Conservation (phyloP, 345 rosid genomes). For the Clausena lansium region DNA sequence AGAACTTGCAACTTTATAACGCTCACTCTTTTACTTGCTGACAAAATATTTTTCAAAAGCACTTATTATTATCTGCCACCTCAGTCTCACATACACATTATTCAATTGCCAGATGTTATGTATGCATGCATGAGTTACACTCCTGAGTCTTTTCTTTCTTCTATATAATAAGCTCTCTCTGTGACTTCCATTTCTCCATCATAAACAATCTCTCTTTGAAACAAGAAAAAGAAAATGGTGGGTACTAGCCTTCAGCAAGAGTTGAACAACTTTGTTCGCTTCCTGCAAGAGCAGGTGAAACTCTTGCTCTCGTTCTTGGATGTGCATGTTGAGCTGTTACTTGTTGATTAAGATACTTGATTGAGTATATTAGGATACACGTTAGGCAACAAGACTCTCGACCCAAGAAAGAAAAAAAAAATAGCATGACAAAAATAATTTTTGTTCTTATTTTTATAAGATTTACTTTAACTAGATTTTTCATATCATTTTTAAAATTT, state of each 20-base stretch:
- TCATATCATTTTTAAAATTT: too few relatives aligned
- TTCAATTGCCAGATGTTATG: background rate
- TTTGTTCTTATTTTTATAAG: too few relatives aligned
- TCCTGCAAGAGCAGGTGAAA: constrained; percentile 7
- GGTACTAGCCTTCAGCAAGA: background rate
- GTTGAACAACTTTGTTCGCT: background rate
- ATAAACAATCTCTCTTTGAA: too few relatives aligned
- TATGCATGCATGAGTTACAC: background rate
- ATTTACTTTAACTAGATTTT: too few relatives aligned
- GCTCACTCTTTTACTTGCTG: background rate
- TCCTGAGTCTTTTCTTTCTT: background rate
- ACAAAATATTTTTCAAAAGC: background rate
- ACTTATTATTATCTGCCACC: background rate
- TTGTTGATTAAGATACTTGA: background rate
- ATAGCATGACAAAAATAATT: too few relatives aligned
- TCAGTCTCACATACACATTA: background rate
- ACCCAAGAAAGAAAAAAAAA: too few relatives aligned
- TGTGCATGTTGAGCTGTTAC: background rate
- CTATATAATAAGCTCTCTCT: background rate
- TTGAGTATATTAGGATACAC: too few relatives aligned
- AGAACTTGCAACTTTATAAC: background rate
- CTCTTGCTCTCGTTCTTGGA: background rate
- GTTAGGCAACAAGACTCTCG: too few relatives aligned
- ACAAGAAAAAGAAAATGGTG: constrained; percentile 2
- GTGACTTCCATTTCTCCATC: too few relatives aligned